A percentile compares a stretch with the other conserved stretches of the same genome.
Evolutionary conservation across 805 yeast genomes (phyloP).

Genomic region (Zygosaccharomyces lentus): DNA sequence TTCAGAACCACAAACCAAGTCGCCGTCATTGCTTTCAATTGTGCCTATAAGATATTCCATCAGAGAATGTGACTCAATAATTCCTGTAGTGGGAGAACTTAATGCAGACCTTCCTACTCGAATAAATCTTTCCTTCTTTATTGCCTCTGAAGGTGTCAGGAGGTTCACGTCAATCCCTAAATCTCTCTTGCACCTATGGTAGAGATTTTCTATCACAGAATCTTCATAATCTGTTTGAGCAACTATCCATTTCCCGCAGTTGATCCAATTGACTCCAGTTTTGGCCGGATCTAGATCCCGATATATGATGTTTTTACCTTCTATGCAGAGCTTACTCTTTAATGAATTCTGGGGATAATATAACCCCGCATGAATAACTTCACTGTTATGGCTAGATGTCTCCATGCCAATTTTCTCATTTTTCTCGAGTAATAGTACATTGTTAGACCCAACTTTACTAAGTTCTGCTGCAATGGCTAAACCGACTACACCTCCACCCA

Average conservation of each 20-base stretch:
- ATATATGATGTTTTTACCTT: slow-evolving; percentile 70
- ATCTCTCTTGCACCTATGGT: slow-evolving; percentile 42
- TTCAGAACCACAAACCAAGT: slow-evolving; percentile 56
- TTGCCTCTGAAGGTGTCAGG: slow-evolving; percentile 44
- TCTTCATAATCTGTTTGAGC: slow-evolving; percentile 69
- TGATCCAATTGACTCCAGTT: slow-evolving; percentile 51
- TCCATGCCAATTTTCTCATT: slow-evolving; percentile 66
- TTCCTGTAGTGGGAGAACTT: slow-evolving; percentile 80
- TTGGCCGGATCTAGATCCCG: slow-evolving; percentile 37
- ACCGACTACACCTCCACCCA: slow-evolving; percentile 87
- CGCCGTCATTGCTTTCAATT: slow-evolving; percentile 58
- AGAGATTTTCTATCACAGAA: slow-evolving; percentile 52
- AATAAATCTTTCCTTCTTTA: slow-evolving; percentile 59
- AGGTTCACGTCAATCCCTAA: slow-evolving; percentile 59
- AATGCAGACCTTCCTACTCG: slow-evolving; percentile 57
- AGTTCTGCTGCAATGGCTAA: slow-evolving; percentile 74
- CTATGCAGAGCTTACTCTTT: slow-evolving; percentile 65
- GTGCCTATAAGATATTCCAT: slow-evolving; percentile 54
- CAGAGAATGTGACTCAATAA: slow-evolving; percentile 73
- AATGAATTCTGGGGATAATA: slow-evolving; percentile 70
- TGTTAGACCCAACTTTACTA: slow-evolving; percentile 41
- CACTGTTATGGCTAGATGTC: slow-evolving; percentile 86
- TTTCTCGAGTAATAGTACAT: slow-evolving; percentile 66
- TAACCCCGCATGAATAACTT: slow-evolving; percentile 88
- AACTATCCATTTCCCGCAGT: slow-evolving; percentile 83